Evolutionary conservation across 73 alveolate species (phyloP).

Genomic region (Blepharisma stoltei): DNA sequence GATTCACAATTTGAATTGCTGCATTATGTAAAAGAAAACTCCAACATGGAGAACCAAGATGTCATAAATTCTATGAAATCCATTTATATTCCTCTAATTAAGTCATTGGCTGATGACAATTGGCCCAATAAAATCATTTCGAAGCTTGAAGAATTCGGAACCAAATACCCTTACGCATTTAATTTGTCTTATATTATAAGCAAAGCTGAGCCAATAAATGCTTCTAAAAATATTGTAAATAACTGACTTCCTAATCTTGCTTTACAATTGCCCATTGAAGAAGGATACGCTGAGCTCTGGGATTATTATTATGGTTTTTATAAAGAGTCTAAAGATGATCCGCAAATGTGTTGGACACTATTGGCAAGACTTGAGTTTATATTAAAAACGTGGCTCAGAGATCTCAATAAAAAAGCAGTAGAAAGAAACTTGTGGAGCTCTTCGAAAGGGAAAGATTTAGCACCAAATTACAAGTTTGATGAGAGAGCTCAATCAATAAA

Average conservation of each 20-base stretch:
- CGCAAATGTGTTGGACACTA: not conserved
- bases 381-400: not conserved
- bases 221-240: not conserved
- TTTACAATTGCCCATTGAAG: not conserved
- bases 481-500: not conserved
- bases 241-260: not conserved
- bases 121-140: not conserved
- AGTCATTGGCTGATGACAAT: not conserved
- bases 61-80: constrained; percentile 3
- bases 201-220: not conserved
- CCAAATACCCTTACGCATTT: constrained; percentile 8
- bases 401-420: not conserved
- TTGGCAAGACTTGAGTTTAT: constrained; percentile 2
- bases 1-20: not conserved
- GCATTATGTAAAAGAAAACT: not conserved
- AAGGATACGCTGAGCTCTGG: not conserved
- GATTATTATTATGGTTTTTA: not conserved
- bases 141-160: not conserved
- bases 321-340: not conserved
- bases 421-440: constrained; percentile 2
- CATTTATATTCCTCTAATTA: constrained; percentile 10
- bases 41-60: not conserved
- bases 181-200: not conserved
- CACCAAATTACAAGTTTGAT: not conserved
- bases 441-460: not conserved